Conservation (phyloP, 2,329 filamentous ascomycete genomes). For the Huntiella moniliformis region DNA sequence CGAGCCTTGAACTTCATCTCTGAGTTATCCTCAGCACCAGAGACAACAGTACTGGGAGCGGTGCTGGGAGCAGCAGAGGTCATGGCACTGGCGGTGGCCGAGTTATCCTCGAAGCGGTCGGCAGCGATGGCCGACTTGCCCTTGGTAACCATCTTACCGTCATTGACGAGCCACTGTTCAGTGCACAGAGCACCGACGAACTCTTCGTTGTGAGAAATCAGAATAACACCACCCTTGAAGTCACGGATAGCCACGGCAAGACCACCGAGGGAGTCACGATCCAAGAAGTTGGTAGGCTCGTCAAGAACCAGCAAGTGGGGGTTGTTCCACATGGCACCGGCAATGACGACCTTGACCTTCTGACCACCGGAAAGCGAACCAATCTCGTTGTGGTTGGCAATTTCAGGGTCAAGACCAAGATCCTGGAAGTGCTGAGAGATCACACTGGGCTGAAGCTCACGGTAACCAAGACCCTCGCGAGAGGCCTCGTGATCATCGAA, state of each 20-base stretch:
- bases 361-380: slow-evolving; percentile 89
- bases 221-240: slow-evolving; percentile 94
- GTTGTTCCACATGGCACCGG: slow-evolving; percentile 97
- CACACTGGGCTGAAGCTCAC: slow-evolving; percentile 75
- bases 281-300: slow-evolving; percentile 98
- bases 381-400: slow-evolving; percentile 98
- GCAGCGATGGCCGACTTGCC: slow-evolving; percentile 54
- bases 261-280: slow-evolving; percentile 90
- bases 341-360: slow-evolving; percentile 97
- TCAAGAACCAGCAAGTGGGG: slow-evolving; percentile 92
- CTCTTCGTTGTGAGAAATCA: slow-evolving; percentile 99
- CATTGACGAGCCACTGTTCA: slow-evolving; percentile 88
- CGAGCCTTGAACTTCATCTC: slow-evolving; percentile 72
- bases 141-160: slow-evolving; percentile 72
- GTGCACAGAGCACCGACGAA: slow-evolving; percentile 91
- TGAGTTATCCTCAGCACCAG: slow-evolving; percentile 61
- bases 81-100: slow-evolving; percentile 38
- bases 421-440: slow-evolving; percentile 98
- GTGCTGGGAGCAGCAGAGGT: slow-evolving; percentile 36
- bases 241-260: slow-evolving; percentile 95
- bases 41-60: slow-evolving; percentile 49
- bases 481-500: slow-evolving; percentile 98
- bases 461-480: slow-evolving; percentile 94
- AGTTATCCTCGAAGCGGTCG: slow-evolving; percentile 74
- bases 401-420: slow-evolving; percentile 86